Conservation (phyloP, 1,284 basidiomycete species). For the Xanthoconium separans region DNA sequence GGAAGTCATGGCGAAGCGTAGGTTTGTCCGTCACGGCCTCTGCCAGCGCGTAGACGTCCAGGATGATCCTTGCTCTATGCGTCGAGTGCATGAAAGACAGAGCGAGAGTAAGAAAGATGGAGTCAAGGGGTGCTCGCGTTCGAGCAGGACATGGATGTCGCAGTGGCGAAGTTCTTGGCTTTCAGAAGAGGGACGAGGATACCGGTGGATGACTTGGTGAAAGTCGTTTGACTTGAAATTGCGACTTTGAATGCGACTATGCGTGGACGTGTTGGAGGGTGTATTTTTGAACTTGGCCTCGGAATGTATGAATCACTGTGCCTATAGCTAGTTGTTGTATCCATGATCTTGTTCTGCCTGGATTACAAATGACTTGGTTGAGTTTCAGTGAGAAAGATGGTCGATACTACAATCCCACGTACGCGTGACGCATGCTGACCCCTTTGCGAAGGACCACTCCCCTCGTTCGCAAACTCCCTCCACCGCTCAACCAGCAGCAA, state of each 20-base stretch:
- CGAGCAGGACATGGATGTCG: conserved; percentile 15
- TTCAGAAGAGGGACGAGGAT: conserved; percentile 18
- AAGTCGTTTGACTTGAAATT: neutral
- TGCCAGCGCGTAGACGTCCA: conserved; percentile 17
- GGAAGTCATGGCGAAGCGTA: too few species aligned
- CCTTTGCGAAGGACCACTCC: conserved; percentile 15
- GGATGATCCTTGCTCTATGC: neutral
- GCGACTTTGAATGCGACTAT: conserved; percentile 25
- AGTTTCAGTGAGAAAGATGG: too few species aligned
- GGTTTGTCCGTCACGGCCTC: conserved; percentile 10
- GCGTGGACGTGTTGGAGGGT: conserved; percentile 19
- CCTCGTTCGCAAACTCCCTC: conserved; percentile 16
- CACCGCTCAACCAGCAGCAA: conserved; percentile 12
- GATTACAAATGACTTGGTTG: too few species aligned
- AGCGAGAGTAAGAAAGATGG: conserved; percentile 14
- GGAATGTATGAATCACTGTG: conserved; percentile 10
- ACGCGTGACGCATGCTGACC: conserved; percentile 14
- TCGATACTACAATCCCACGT: too few species aligned
- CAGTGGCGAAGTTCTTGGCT: conserved; percentile 1
- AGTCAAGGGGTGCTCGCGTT: conserved; percentile 20
- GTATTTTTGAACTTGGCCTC: conserved; percentile 5
- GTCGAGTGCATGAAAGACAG: conserved; percentile 27
- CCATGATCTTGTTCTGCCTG: too few species aligned
- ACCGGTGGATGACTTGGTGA: conserved; percentile 1
- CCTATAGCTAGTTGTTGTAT: conserved; percentile 20